Evolutionary conservation across 345 rosid species (phyloP), one percentile per base, ranked within the genome.

Genomic region (Sisymbrium irio): DNA sequence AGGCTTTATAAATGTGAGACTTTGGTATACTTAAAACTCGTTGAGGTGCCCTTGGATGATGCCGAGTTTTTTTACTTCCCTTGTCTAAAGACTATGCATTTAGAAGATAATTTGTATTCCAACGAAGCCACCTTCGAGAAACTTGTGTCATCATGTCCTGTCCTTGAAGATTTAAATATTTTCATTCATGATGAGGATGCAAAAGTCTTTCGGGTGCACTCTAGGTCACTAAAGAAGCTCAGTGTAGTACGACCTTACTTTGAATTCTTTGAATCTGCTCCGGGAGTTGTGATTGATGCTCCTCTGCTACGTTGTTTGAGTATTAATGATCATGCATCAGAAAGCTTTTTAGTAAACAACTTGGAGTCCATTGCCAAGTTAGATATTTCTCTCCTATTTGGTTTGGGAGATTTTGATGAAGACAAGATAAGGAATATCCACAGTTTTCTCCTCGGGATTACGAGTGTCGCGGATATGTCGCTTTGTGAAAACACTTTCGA

Each of bases 251-350:
- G 36, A 35, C 4, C 47, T 66, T 3, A 4, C 22, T 10, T 13
- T 5, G 4, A 9, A 30, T 30, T 30, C 14, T 51, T 15, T 27
- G 5, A 6, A 5, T 53, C n/a, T 51, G 45, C 4, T n/a, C 5
- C 9, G 4, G 71, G 60, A 50, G 71, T 66, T 51, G 60, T 66
- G 37, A 37, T 65, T 36, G 22, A 66, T 50, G 49, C 47, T 66
- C 71, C 60, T 66, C 36, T 9, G 1, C 47, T 66, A 22, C 14
- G 71, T 32, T 2, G 2, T 36, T 36, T 66, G 25, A 50, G 60
- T 6, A 66, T 66, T 9, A 28, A 42, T 3, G 67, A 62, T 62
- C 13, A 8, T 13, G 14, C n/a, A 7, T 62, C 53, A 0, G 20
- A 62, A 14, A 5, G 25, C 25, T 62, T 42, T 17, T 9, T 5